Evolutionary conservation across 2,329 filamentous ascomycete species (phyloP).

Genomic region (Microsporum ferrugineum): DNA sequence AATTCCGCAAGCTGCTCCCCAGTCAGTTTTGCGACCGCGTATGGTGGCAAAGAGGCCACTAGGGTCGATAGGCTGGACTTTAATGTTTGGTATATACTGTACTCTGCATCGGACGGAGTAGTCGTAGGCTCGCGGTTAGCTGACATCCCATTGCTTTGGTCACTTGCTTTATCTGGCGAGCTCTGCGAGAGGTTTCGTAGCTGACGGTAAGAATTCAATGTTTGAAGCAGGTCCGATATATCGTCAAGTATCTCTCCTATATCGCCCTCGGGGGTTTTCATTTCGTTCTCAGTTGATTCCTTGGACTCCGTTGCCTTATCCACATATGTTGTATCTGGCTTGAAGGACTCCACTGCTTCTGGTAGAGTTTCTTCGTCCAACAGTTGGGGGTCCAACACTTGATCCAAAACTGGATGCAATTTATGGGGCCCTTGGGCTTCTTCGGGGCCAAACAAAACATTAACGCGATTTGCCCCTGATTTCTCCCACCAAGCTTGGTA

Average conservation of each 20-base stretch:
- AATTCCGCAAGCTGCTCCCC: conserved; percentile 75
- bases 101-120: conserved; percentile 45
- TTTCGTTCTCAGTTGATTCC: conserved; percentile 14
- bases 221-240: conserved; percentile 50
- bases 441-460: conserved; percentile 23
- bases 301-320: conserved; percentile 15
- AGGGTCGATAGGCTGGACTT: conserved; percentile 64
- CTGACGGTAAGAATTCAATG: conserved; percentile 50
- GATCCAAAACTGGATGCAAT: conserved; percentile 14
- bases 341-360: conserved; percentile 33
- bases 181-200: conserved; percentile 43
- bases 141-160: conserved; percentile 22
- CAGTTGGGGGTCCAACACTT: background rate
- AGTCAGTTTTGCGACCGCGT: conserved; percentile 73
- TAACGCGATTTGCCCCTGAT: conserved; percentile 29
- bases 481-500: conserved; percentile 38
- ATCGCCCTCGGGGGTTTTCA: conserved; percentile 32
- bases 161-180: background rate
- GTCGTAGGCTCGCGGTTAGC: conserved; percentile 19
- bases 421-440: background rate
- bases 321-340: conserved; percentile 21
- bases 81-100: conserved; percentile 56
- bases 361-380: conserved; percentile 32
- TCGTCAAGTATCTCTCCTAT: conserved; percentile 44
- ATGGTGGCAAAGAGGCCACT: conserved; percentile 65